Conservation (phyloP, 176 grass and related monocot species). For the Oropetium thomaeum region DNA sequence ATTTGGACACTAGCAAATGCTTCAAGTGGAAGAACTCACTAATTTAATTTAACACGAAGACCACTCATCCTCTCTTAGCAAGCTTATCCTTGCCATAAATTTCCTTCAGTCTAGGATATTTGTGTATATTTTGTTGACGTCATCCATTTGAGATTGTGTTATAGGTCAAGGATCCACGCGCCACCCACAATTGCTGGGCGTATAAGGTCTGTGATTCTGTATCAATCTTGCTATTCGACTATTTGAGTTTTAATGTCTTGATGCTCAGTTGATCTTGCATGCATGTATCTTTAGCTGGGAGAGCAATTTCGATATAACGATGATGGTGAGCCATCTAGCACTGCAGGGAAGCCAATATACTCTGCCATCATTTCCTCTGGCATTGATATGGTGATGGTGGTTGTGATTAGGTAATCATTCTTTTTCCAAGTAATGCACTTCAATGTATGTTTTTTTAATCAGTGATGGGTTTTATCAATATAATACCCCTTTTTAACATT, state of each 20-base stretch:
- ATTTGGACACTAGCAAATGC: neutral
- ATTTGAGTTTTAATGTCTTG: neutral
- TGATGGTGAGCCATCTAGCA: conserved; percentile 92
- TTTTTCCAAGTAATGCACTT: neutral
- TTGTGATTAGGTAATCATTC: conserved; percentile 66
- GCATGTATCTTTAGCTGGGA: conserved; percentile 57
- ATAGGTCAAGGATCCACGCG: conserved; percentile 78
- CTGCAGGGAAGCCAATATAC: conserved; percentile 93
- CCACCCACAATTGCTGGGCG: conserved; percentile 96
- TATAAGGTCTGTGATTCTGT: conserved; percentile 64
- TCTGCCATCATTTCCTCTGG: conserved; percentile 88
- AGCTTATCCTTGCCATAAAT: neutral
- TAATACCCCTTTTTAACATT: neutral
- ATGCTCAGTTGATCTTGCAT: neutral
- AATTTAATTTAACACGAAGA: neutral
- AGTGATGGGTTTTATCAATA: neutral
- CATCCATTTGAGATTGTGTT: conserved; percentile 23
- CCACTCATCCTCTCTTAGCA: neutral
- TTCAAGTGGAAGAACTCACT: neutral
- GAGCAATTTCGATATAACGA: conserved; percentile 82
- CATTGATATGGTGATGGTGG: conserved; percentile 89
- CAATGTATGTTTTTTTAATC: neutral
- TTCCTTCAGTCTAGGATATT: neutral
- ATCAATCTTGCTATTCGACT: conserved; percentile 3
- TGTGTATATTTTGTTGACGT: neutral